Evolutionary conservation across 1,284 basidiomycete genomes (phyloP), one percentile per base, ranked within the genome.

Genomic region (Ceratobasidium sp.): DNA sequence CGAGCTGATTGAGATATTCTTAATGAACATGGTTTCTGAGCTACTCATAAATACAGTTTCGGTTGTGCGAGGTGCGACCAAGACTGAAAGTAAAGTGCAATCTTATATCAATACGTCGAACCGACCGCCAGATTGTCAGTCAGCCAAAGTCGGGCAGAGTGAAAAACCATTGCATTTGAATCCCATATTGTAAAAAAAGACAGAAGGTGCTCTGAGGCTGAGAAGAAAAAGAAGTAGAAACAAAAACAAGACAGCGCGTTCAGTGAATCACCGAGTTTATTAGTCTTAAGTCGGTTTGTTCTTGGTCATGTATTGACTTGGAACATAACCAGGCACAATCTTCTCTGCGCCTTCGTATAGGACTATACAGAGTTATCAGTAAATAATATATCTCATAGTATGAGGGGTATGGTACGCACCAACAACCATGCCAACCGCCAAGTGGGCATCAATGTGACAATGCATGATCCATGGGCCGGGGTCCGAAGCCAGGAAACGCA

Each of bases 361-460:
- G 23, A 58, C 39, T 43, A 28, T 23, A 18, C 53, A 57, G 36
- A 34, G 18, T 14, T n/a, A n/a, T n/a, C n/a, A n/a, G n/a, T n/a
- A n/a, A n/a, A n/a, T n/a, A 14, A 32, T 14, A 3, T 14, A 28
- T 23, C 30, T 8, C 23, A 55, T 32, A 28, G 14, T 18, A 32
- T 32, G 9, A 23, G 32, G 28, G 10, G 2, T 14, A 32, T 9
- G 53, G 23, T 21, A 62, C 60, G 21, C 48, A 45, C 39, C 60
- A 43, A 62, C 28, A 14, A 64, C 61, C 61, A 50, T 64, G 30
- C 61, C 61, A 23, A 30, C 36, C n/a, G 43, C 43, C 10, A 62
- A 23, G 26, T 62, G 59, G 21, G 67, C 52, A 23, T 59, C 67
- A 26, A 71, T 58, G 28, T 71, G 67, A 26, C 67, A 71, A 28